A percentile compares a stretch with the other conserved stretches of the same genome.
These are phyloP conservation scores for Skeletonema grethae DNA, from an alignment of 108 stramenopile genomes.

Conservation along the genomic window DNA sequence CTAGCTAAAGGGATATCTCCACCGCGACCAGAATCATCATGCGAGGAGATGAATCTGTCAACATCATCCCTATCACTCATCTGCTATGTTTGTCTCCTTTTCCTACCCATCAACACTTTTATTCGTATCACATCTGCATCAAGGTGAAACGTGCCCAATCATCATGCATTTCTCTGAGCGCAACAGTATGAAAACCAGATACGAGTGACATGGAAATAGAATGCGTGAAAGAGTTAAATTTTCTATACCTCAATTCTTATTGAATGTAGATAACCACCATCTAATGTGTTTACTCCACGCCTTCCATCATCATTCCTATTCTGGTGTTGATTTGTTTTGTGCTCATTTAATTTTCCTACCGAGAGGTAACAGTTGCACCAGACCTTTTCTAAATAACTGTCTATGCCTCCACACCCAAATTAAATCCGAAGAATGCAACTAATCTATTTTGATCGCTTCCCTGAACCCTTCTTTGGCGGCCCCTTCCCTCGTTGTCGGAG, in stretches of 20 bases:
- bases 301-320: background rate
- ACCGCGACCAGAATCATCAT: no score
- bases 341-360: background rate
- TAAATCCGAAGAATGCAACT: background rate
- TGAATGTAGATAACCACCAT: background rate
- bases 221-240: background rate
- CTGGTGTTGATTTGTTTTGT: background rate
- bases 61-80: no score
- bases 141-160: no score
- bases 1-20: no score
- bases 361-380: background rate
- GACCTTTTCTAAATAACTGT: background rate
- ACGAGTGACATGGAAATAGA: no score
- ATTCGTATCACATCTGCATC: no score
- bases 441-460: conserved; percentile 61
- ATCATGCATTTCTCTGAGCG: no score
- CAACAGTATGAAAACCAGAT: no score
- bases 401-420: background rate
- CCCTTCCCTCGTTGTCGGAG: conserved; percentile 85
- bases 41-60: no score
- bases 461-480: conserved; percentile 89
- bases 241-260: background rate
- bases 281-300: background rate
- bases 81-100: no score
- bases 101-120: no score